Evolutionary conservation across 2,329 filamentous ascomycete genomes (phyloP).

Genomic region (Fusarium brachygibbosum): DNA sequence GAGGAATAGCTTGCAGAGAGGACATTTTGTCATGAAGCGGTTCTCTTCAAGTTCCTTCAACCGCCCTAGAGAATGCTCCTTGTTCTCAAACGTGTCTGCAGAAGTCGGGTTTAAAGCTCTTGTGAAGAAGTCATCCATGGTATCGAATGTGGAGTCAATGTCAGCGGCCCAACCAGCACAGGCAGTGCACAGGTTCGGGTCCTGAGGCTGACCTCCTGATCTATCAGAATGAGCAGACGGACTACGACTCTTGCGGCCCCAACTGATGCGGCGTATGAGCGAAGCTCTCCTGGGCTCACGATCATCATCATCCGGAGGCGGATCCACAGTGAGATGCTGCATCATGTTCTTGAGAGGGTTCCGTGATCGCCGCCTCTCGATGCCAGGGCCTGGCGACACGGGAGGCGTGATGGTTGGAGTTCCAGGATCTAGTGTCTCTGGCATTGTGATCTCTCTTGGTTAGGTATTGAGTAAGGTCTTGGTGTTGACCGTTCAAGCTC

Average conservation of each 20-base stretch:
- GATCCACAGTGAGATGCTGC: conserved; percentile 55
- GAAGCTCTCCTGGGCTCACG: conserved; percentile 50
- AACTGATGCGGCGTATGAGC: conserved; percentile 55
- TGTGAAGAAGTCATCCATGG: conserved; percentile 51
- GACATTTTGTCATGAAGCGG: conserved; percentile 53
- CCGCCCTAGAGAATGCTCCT: conserved; percentile 49
- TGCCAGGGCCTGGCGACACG: conserved; percentile 41
- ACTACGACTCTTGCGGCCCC: conserved; percentile 53
- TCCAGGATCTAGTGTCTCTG: conserved; percentile 49
- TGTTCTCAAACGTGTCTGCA: conserved; percentile 52
- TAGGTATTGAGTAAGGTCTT: not conserved
- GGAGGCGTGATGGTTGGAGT: conserved; percentile 42
- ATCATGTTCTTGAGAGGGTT: conserved; percentile 56
- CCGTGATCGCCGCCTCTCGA: conserved; percentile 53
- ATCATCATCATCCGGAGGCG: conserved; percentile 48
- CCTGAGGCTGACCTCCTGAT: conserved; percentile 47
- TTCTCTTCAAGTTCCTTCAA: conserved; percentile 52
- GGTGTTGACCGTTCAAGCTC: conserved; percentile 40
- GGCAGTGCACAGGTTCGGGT: conserved; percentile 51
- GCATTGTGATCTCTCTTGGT: conserved; percentile 42
- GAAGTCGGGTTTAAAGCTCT: conserved; percentile 49
- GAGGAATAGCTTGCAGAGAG: conserved; percentile 54
- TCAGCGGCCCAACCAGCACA: conserved; percentile 54
- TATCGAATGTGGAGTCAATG: conserved; percentile 52
- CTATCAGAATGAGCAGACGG: conserved; percentile 54